These are phyloP conservation scores for Cyberlindnera sargentensis DNA, from an alignment of 805 yeast genomes.

Conservation along the genomic window DNA sequence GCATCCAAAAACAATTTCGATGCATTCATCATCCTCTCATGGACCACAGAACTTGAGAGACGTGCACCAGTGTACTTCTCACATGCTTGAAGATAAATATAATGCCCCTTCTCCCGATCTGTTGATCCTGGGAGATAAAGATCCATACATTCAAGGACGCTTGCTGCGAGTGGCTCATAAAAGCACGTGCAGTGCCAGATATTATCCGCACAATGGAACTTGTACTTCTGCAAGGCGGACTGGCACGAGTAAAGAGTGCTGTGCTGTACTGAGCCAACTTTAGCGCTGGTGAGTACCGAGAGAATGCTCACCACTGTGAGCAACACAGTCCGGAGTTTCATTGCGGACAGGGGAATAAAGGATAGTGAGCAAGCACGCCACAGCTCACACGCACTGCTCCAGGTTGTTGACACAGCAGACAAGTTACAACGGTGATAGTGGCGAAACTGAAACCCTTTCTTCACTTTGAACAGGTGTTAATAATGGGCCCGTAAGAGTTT, in stretches of 20 bases:
- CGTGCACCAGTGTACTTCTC: neutral
- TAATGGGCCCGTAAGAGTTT: too few relatives aligned
- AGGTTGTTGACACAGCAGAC: too few relatives aligned
- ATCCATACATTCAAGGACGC: slow-evolving; percentile 17
- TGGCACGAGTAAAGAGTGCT: slow-evolving; percentile 21
- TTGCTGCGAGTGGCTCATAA: slow-evolving; percentile 15
- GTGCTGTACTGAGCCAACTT: slow-evolving; percentile 19
- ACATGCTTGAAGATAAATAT: slow-evolving; percentile 6
- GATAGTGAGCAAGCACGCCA: too few relatives aligned
- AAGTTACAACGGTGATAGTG: too few relatives aligned
- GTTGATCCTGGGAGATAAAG: slow-evolving; percentile 11
- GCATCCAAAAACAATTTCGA: slow-evolving; percentile 4
- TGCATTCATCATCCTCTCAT: slow-evolving; percentile 8
- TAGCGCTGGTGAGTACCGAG: slow-evolving; percentile 5
- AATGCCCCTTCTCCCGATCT: slow-evolving; percentile 3
- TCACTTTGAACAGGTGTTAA: too few relatives aligned
- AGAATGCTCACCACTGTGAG: too few relatives aligned
- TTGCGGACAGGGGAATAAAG: too few relatives aligned
- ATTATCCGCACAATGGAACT: slow-evolving; percentile 14
- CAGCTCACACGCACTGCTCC: too few relatives aligned
- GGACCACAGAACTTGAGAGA: slow-evolving; percentile 7
- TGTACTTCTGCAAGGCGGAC: slow-evolving; percentile 10
- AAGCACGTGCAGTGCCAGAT: slow-evolving; percentile 15
- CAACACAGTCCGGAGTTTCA: too few relatives aligned
- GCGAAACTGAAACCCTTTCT: too few relatives aligned